phyloP scores from a whole-genome alignment of 495 filamentous ascomycete genomes.

The Neurospora sp. region DNA sequence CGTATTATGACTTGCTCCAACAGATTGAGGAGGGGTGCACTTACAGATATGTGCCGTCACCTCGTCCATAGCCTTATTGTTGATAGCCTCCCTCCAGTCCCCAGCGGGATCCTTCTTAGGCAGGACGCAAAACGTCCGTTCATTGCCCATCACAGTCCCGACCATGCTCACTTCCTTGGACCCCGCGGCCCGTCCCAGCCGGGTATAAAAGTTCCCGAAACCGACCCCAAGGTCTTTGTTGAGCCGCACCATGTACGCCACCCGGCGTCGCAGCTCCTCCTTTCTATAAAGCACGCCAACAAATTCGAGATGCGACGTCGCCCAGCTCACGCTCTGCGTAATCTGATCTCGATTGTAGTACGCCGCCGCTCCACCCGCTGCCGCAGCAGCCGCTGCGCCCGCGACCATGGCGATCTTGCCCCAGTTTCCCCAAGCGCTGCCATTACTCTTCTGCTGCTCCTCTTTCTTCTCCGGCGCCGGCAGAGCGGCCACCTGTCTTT shows the following conservation, averaged over 20 bases:
- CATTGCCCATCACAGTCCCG: slow-evolving; percentile 42
- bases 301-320: slow-evolving; percentile 87
- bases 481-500: slow-evolving; percentile 17
- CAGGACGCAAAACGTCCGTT: slow-evolving; percentile 75
- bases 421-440: slow-evolving; percentile 52
- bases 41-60: slow-evolving; percentile 66
- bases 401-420: slow-evolving; percentile 76
- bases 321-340: slow-evolving; percentile 63
- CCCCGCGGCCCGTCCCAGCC: slow-evolving; percentile 55
- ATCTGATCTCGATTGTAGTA: slow-evolving; percentile 77
- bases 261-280: slow-evolving; percentile 62
- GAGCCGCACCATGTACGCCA: slow-evolving; percentile 48
- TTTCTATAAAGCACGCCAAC: slow-evolving; percentile 75
- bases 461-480: slow-evolving; percentile 17
- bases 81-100: slow-evolving; percentile 58
- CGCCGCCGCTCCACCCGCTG: slow-evolving; percentile 78
- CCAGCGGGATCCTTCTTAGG: slow-evolving; percentile 44
- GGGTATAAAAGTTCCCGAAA: slow-evolving; percentile 75
- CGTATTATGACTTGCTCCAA: background rate
- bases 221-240: slow-evolving; percentile 48
- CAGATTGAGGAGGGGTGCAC: slow-evolving; percentile 7
- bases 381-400: slow-evolving; percentile 68
- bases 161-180: slow-evolving; percentile 32
- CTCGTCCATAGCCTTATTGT: slow-evolving; percentile 71
- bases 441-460: slow-evolving; percentile 19